phyloP scores from a whole-genome alignment of 257 asterid genomes.

The Nicotiana tomentosiformis region DNA sequence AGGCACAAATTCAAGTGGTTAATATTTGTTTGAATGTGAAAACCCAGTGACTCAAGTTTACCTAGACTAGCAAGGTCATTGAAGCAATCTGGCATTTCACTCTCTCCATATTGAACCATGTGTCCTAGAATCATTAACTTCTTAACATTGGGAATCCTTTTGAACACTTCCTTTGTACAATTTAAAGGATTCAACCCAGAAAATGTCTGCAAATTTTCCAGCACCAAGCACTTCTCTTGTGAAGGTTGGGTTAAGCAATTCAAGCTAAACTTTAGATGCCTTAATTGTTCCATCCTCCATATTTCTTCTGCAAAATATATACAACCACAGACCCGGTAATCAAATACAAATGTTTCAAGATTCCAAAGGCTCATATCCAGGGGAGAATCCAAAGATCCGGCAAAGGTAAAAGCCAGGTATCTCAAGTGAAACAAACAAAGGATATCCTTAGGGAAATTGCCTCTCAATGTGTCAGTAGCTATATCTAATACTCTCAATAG shows the following conservation, averaged over 20 bases:
- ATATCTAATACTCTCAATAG: constrained; percentile 13
- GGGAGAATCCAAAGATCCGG: neutral
- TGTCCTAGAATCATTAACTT: constrained; percentile 15
- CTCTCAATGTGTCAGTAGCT: neutral
- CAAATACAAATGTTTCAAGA: neutral
- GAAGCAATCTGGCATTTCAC: neutral
- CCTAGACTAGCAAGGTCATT: constrained; percentile 9
- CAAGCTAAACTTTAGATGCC: constrained; percentile 15
- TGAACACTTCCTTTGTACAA: constrained; percentile 11
- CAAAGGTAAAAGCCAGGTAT: neutral
- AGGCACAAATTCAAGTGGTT: neutral
- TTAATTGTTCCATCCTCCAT: constrained; percentile 16
- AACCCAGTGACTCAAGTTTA: constrained; percentile 15
- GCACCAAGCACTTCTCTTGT: neutral
- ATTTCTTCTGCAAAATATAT: constrained; percentile 11
- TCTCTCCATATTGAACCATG: neutral
- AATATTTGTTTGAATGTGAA: neutral
- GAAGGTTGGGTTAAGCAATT: neutral
- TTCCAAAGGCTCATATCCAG: neutral
- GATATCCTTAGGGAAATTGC: neutral
- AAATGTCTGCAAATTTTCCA: constrained; percentile 12
- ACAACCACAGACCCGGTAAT: neutral
- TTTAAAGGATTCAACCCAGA: constrained; percentile 7
- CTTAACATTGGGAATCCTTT: constrained; percentile 16
- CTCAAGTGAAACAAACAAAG: neutral